phyloP scores from a whole-genome alignment of 78 protist species.

The Dictyostelium firmibasis region DNA sequence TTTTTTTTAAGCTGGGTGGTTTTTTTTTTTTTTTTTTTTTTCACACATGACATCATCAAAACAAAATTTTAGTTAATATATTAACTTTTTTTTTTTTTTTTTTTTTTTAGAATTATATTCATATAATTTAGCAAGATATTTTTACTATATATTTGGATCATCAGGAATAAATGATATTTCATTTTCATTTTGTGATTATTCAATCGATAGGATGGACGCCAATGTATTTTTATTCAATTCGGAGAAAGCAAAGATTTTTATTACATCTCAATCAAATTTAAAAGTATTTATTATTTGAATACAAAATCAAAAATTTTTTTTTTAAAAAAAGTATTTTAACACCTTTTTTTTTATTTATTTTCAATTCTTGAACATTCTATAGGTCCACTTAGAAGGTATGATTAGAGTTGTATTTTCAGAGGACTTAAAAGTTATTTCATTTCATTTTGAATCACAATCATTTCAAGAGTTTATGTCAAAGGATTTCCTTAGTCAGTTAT shows the following conservation, averaged over 20 bases:
- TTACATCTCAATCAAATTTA: neutral
- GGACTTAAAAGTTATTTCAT: conserved; percentile 22
- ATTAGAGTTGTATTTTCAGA: conserved; percentile 16
- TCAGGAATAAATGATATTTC: conserved; percentile 34
- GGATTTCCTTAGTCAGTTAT: neutral
- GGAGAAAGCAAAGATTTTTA: conserved; percentile 5
- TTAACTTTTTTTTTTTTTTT: neutral
- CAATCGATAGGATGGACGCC: neutral
- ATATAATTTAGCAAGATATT: conserved; percentile 20
- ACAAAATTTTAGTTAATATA: neutral
- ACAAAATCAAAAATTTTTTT: neutral
- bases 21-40: neutral
- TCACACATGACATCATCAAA: neutral
- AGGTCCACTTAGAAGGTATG: conserved; percentile 44
- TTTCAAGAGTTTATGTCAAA: conserved; percentile 43
- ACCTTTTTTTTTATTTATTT: neutral
- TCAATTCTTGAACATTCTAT: neutral
- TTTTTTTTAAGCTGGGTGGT: neutral
- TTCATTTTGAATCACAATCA: conserved; percentile 29
- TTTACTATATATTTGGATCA: conserved; percentile 32
- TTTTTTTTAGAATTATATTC: conserved; percentile 17
- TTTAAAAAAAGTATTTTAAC: neutral
- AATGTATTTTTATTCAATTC: conserved; percentile 7
- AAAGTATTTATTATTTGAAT: conserved; percentile 2
- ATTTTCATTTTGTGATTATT: conserved; percentile 36